Evolutionary conservation across 441 rosid genomes (phyloP), one percentile per base, ranked within the genome.

Genomic region (Pelargonium myrrhifolium): DNA sequence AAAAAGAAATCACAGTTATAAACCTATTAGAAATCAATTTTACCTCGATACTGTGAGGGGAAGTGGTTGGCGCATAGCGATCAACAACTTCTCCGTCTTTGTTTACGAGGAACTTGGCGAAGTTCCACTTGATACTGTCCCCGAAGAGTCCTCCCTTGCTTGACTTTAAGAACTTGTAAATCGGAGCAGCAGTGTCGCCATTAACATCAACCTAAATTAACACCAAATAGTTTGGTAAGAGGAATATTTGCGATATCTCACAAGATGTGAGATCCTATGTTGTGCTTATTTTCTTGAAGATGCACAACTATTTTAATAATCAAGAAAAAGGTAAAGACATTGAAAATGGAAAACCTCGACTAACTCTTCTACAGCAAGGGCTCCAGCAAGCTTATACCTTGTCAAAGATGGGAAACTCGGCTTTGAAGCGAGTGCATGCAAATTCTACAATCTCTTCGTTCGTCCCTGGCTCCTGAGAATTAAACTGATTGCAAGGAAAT

Each of bases 371-470:
- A 11, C 2, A 45, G 2, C 42, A 39, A 39, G 7, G 42, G 42
- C 42, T 39, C n/a, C n/a, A 39, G 9, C 4, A 39, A 39, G 42
- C 42, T 39, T 39, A 22, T 65, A 84, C 93, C 86, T 86, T 88
- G 71, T 84, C 85, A 67, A 88, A 88, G 24, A 86, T 82, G 1
- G 93, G 90, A 78, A 77, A 88, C 78, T 88, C 93, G 0, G 93
- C 90, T 77, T 88, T 88, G 73, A 86, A 88, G 72, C 90, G 87
- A 9, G 90, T 86, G 78, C 93, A 84, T 65, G 89, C 89, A 72
- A 86, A 83, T 71, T 86, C 77, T 68, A 78, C 22, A 45, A 86
- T 84, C 80, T 88, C 77, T 72, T 88, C 89, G 53, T 84, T 86
- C 7, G 62, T 66, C 69, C 89, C 89, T 3, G 93, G 93, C 74